phyloP scores from a whole-genome alignment of 306 rosid species.

The Cucumis melo region DNA sequence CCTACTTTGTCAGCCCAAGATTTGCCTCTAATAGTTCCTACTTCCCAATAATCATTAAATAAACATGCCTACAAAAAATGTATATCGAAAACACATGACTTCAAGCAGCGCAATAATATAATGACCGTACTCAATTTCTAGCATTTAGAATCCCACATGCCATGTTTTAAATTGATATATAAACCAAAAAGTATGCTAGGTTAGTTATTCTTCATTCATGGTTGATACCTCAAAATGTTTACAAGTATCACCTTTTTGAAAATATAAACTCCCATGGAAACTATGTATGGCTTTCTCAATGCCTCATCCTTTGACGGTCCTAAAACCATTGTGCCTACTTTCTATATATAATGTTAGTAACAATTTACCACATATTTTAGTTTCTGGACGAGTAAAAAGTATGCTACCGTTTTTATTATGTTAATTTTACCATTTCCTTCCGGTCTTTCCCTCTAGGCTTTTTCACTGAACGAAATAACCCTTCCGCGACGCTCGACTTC shows the following conservation, averaged over 20 bases:
- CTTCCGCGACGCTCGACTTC: slow-evolving; percentile 73
- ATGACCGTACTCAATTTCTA: slow-evolving; percentile 1
- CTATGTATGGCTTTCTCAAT: slow-evolving; percentile 75
- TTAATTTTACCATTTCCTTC: slow-evolving; percentile 68
- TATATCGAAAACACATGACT: background rate
- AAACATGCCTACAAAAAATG: slow-evolving; percentile 69
- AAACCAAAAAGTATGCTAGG: background rate
- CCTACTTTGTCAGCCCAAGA: slow-evolving; percentile 81
- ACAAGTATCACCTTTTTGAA: slow-evolving; percentile 95
- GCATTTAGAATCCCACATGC: slow-evolving; percentile 3
- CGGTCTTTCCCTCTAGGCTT: slow-evolving; percentile 66
- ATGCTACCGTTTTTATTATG: background rate
- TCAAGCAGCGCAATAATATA: background rate
- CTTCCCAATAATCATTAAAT: slow-evolving; percentile 94
- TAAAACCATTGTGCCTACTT: slow-evolving; percentile 78
- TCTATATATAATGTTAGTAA: slow-evolving; percentile 23
- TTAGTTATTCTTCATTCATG: background rate
- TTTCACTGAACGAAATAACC: slow-evolving; percentile 57
- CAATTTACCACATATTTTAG: background rate
- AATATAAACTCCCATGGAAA: slow-evolving; percentile 96
- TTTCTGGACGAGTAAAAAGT: background rate
- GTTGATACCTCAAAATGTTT: slow-evolving; percentile 60
- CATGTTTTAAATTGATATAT: background rate
- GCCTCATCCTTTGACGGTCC: slow-evolving; percentile 79
- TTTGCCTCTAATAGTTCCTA: slow-evolving; percentile 91